Evolutionary conservation across 2,329 filamentous ascomycete species (phyloP).

Genomic region (Microdochium bolleyi): DNA sequence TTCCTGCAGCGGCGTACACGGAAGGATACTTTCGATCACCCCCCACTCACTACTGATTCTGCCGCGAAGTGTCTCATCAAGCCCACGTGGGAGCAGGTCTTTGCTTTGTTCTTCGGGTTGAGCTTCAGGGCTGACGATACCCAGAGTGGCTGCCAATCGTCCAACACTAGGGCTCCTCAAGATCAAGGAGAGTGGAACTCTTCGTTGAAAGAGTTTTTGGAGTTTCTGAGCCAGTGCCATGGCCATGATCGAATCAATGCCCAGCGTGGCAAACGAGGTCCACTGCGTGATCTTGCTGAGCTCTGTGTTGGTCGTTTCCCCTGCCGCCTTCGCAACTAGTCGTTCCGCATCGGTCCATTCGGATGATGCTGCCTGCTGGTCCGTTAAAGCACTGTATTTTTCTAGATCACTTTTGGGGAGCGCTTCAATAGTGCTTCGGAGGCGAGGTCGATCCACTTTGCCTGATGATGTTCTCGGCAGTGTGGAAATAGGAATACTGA

Average conservation of each 20-base stretch:
- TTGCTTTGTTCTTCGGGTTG: conserved; percentile 1
- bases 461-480: conserved; percentile 69
- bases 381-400: conserved; percentile 16
- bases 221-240: conserved; percentile 60
- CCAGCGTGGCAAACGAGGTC: conserved; percentile 70
- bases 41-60: conserved; percentile 22
- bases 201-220: conserved; percentile 30
- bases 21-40: conserved; percentile 50
- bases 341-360: conserved; percentile 49
- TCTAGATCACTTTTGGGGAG: conserved; percentile 38
- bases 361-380: conserved; percentile 20
- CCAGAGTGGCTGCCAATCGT: conserved; percentile 39
- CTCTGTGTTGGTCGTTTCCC: conserved; percentile 37
- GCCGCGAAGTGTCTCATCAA: conserved; percentile 19
- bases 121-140: conserved; percentile 8
- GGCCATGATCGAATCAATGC: conserved; percentile 76
- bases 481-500: conserved; percentile 59
- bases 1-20: conserved; percentile 83
- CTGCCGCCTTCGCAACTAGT: conserved; percentile 45
- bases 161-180: conserved; percentile 61
- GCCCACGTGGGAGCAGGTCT: conserved; percentile 10
- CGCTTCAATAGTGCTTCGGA: conserved; percentile 38
- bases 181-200: conserved; percentile 59
- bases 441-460: conserved; percentile 57
- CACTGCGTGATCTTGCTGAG: conserved; percentile 44